phyloP scores from a whole-genome alignment of 352 stramenopile species.

The Achlya hypogyna region DNA sequence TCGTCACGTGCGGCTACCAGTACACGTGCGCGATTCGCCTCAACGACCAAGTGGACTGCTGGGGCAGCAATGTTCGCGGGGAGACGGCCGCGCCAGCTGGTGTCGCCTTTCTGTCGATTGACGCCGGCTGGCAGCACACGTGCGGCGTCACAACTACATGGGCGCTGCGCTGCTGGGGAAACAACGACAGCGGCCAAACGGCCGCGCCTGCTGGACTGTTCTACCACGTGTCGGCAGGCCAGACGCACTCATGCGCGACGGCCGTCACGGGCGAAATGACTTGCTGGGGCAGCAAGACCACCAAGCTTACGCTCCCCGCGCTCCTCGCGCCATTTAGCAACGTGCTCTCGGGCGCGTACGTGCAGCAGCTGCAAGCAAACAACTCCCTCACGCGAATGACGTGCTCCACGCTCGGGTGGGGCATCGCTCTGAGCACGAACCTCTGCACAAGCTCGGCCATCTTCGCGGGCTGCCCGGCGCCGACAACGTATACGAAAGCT shows the following conservation, averaged over 20 bases:
- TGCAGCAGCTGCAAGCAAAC: not conserved
- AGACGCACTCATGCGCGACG: constrained; percentile 2
- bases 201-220: not conserved
- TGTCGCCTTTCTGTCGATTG: constrained; percentile 8
- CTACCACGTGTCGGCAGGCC: constrained; percentile 11
- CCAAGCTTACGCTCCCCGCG: not conserved
- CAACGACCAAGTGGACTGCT: constrained; percentile 11
- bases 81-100: not conserved
- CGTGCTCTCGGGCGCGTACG: not conserved
- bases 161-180: not conserved
- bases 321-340: not conserved
- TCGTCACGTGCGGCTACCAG: constrained; percentile 12
- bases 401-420: not conserved
- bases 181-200: constrained; percentile 15
- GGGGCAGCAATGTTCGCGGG: constrained; percentile 8
- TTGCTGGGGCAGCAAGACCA: constrained; percentile 10
- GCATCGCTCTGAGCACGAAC: constrained; percentile 1
- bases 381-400: not conserved
- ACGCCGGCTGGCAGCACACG: constrained; percentile 9
- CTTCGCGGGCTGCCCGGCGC: not conserved
- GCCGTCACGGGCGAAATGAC: not conserved
- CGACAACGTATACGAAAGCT: not conserved
- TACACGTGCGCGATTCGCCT: constrained; percentile 6
- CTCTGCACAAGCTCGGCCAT: not conserved
- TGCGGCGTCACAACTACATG: constrained; percentile 1